Conservation (phyloP, 768 basidiomycete species). For the Tricholoma hemisulphureum region DNA sequence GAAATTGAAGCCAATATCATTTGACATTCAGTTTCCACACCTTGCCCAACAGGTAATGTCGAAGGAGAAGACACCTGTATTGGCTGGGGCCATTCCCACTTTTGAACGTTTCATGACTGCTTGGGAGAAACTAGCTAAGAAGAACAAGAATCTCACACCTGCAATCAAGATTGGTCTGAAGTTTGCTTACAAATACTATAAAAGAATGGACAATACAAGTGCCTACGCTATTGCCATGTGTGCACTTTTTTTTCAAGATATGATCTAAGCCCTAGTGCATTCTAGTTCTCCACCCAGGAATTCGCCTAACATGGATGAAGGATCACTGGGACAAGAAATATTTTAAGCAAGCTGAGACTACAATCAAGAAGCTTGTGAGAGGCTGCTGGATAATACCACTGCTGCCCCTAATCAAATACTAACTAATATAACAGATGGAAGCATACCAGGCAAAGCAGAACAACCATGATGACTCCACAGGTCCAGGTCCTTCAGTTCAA, state of each 20-base stretch:
- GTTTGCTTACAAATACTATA: conserved; percentile 10
- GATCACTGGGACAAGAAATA: conserved; percentile 16
- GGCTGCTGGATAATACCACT: too few relatives aligned
- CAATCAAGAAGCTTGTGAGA: conserved; percentile 14
- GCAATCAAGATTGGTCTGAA: conserved; percentile 6
- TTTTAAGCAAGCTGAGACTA: conserved; percentile 8
- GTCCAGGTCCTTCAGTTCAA: too few relatives aligned
- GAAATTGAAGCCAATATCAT: neutral
- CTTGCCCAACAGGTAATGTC: conserved; percentile 17
- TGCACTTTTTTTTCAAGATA: conserved; percentile 1
- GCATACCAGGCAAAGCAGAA: neutral
- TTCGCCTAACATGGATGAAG: conserved; percentile 15
- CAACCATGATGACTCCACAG: neutral
- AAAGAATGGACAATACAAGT: conserved; percentile 4
- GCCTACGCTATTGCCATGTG: conserved; percentile 15
- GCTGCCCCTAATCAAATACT: too few relatives aligned
- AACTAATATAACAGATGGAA: conserved; percentile 12
- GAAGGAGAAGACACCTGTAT: conserved; percentile 7
- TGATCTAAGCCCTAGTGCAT: neutral
- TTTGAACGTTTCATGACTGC: conserved; percentile 13
- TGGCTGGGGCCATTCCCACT: conserved; percentile 8
- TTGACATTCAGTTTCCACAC: conserved; percentile 11
- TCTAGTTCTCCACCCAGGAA: conserved; percentile 16
- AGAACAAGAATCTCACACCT: neutral
- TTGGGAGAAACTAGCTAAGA: conserved; percentile 3